Conservation (phyloP, 805 yeast species). For the Candida nemodendra region DNA sequence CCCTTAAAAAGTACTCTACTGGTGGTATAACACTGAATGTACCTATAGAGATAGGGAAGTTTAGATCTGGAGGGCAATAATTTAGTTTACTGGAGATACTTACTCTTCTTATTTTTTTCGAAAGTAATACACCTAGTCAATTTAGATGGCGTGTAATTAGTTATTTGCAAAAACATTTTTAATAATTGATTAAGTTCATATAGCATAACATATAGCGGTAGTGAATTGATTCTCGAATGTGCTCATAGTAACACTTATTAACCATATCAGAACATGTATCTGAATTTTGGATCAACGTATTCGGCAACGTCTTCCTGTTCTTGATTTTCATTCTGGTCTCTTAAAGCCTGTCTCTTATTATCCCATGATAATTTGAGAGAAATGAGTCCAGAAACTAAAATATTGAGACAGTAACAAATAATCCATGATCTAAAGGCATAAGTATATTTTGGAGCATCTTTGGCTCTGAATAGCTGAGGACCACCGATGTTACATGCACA, state of each 20-base stretch:
- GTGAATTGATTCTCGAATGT: no score
- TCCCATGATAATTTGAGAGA: slow-evolving; percentile 8
- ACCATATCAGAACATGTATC: slow-evolving; percentile 21
- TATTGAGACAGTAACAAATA: slow-evolving; percentile 39
- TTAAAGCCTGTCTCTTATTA: slow-evolving; percentile 13
- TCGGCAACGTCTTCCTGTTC: slow-evolving; percentile 14
- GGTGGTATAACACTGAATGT: slow-evolving; percentile 15
- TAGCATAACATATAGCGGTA: no score
- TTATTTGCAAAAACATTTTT: no score
- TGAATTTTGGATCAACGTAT: slow-evolving; percentile 18
- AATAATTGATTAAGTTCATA: no score
- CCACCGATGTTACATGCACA: slow-evolving; percentile 68
- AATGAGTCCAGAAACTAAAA: slow-evolving; percentile 15
- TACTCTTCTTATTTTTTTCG: no score
- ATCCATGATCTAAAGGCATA: slow-evolving; percentile 58
- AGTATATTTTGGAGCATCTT: slow-evolving; percentile 55
- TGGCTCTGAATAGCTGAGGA: slow-evolving; percentile 61
- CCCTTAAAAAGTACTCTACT: slow-evolving; percentile 17
- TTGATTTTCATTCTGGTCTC: slow-evolving; percentile 7
- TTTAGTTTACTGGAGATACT: no score
- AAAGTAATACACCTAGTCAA: no score
- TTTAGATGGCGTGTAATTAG: no score
- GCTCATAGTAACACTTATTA: no score
- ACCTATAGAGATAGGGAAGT: slow-evolving; percentile 25
- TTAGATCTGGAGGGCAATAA: slow-evolving; percentile 4